These are phyloP conservation scores for Tardiomyces blankii DNA, from an alignment of 1,139 yeast genomes.

Conservation along the genomic window DNA sequence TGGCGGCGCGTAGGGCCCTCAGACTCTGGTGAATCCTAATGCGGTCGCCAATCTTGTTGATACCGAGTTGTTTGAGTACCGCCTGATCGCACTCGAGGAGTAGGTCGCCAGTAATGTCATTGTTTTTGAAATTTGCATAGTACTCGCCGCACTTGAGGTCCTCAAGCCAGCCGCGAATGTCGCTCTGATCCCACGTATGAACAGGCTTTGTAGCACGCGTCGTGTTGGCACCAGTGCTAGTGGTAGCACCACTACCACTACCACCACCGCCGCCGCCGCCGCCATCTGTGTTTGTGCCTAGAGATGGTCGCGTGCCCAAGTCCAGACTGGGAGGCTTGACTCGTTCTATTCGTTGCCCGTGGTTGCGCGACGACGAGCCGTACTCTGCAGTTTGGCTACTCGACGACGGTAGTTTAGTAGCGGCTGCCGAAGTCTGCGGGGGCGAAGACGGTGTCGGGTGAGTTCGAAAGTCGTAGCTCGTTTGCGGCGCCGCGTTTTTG, in stretches of 20 bases:
- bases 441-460: too few relatives aligned
- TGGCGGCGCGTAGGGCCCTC: slow-evolving; percentile 18
- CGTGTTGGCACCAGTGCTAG: not conserved
- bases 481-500: too few relatives aligned
- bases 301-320: too few relatives aligned
- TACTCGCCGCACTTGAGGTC: slow-evolving; percentile 24
- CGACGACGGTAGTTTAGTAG: too few relatives aligned
- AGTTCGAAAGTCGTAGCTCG: too few relatives aligned
- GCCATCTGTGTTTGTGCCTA: too few relatives aligned
- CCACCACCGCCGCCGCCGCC: too few relatives aligned
- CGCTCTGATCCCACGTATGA: slow-evolving; percentile 18
- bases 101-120: slow-evolving; percentile 51
- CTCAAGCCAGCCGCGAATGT: slow-evolving; percentile 28
- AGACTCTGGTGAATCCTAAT: slow-evolving; percentile 48
- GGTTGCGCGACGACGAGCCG: too few relatives aligned
- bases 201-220: slow-evolving; percentile 3
- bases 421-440: too few relatives aligned
- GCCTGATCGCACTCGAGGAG: slow-evolving; percentile 53
- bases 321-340: too few relatives aligned
- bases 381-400: too few relatives aligned
- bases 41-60: slow-evolving; percentile 74
- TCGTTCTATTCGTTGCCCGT: too few relatives aligned
- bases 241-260: not conserved
- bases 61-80: slow-evolving; percentile 66
- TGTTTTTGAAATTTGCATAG: slow-evolving; percentile 20